A percentile compares a stretch with the other conserved stretches of the same genome.
Evolutionary conservation across 345 rosid species (phyloP).

Genomic region (Eucalyptus sp.): DNA sequence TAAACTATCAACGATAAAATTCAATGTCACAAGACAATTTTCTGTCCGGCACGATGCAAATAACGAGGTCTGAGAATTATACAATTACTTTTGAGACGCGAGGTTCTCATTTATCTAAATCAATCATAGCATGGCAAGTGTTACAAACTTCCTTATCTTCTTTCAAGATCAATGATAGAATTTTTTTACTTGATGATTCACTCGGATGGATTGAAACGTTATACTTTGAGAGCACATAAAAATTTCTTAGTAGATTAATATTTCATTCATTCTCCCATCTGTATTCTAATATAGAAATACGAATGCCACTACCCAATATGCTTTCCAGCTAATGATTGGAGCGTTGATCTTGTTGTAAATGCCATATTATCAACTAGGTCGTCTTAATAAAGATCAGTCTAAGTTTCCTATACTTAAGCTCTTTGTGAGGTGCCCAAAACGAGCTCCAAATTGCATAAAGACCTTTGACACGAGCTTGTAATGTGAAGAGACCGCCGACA

Average conservation of each 20-base stretch:
- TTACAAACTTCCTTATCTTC: neutral
- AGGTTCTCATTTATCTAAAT: neutral
- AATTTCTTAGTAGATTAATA: rapidly evolving
- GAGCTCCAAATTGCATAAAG: neutral
- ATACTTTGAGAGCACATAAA: neutral
- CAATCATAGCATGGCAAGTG: neutral
- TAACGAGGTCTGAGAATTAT: neutral
- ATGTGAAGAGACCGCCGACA: neutral
- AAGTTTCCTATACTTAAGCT: neutral
- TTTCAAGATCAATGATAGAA: neutral
- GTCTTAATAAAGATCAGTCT: rapidly evolving
- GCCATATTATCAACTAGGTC: rapidly evolving
- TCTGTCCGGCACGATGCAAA: neutral
- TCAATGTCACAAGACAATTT: neutral
- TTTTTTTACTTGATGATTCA: rapidly evolving
- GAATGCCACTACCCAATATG: neutral
- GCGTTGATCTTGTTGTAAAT: neutral
- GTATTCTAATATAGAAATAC: neutral
- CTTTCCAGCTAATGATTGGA: neutral
- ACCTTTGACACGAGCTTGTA: neutral
- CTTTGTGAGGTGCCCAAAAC: neutral
- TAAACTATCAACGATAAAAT: neutral
- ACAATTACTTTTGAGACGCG: neutral
- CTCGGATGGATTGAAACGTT: rapidly evolving
- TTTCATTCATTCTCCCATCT: rapidly evolving